Evolutionary conservation across 371 early-diverging fungal genomes (phyloP), one percentile per base, ranked within the genome.

Genomic region (Lichtheimia hyalospora): DNA sequence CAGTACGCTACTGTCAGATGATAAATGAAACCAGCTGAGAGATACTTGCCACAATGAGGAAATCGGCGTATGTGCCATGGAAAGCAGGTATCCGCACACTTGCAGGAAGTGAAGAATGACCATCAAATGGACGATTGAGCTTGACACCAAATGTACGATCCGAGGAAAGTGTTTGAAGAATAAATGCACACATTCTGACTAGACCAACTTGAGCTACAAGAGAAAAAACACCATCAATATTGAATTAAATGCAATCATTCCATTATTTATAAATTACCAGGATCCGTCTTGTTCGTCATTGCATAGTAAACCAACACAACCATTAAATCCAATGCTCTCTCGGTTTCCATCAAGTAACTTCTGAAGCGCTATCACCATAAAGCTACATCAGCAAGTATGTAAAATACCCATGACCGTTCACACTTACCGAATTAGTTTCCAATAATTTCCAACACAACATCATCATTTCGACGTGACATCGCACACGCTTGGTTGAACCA

Each of bases 361-460:
- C 79, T 80, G 67, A 92, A 92, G 46, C 87, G 83, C 84, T 85
- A 57, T 40, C 42, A 39, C 2, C 2, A 27, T 18, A 54, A 6
- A 42, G 15, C 2, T 12, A 55, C 48, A 58, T 18, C 23, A 20
- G 0, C 1, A 42, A n/a, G n/a, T 18, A 5, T 12, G 6, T 10
- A 10, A 46, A n/a, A 7, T 25, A 13, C 25, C n/a, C 16, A 25
- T 12, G 0, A 20, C 3, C 49, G 4, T 24, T 3, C 44, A 48
- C 12, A 55, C 60, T 57, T 74, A 89, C 91, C 74, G 84, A 78
- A 64, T 94, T 96, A 55, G 76, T 71, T 54, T 93, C 92, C 49
- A 93, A 57, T 10, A 92, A 67, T 66, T 85, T 82, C 96, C 96
- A 96, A 52, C 92, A 88, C 18, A 94, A 70, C 87, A 92, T 90